phyloP scores from a whole-genome alignment of 225 moss, liverwort and hornwort genomes.

The Polytrichum commune region DNA sequence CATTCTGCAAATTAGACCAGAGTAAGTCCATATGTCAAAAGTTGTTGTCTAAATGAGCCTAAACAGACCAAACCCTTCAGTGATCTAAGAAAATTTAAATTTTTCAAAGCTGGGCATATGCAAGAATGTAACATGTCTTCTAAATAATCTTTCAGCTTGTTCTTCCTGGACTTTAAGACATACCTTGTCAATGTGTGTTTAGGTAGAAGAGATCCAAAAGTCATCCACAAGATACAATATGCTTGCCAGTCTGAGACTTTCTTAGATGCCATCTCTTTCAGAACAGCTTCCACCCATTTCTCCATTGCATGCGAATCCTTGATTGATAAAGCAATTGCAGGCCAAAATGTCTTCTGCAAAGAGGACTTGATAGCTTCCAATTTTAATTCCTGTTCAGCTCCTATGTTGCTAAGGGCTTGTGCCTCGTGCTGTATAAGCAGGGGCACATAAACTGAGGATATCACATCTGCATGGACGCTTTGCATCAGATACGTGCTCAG shows the following conservation, averaged over 20 bases:
- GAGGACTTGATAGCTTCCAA: slow-evolving; percentile 29
- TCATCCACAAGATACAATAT: slow-evolving; percentile 56
- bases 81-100: too few species aligned
- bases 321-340: slow-evolving; percentile 44
- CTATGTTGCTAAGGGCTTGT: slow-evolving; percentile 23
- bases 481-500: slow-evolving; percentile 19
- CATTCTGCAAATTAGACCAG: slow-evolving; percentile 47
- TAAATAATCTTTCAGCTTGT: neutral
- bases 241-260: slow-evolving; percentile 61
- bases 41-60: neutral
- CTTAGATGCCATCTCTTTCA: slow-evolving; percentile 61
- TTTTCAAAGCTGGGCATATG: too few species aligned
- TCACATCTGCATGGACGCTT: slow-evolving; percentile 44
- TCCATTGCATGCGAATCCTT: slow-evolving; percentile 89
- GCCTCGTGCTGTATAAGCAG: slow-evolving; percentile 41
- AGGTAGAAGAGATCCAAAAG: slow-evolving; percentile 58
- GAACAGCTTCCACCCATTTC: slow-evolving; percentile 69
- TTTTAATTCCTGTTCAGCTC: slow-evolving; percentile 27
- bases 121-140: neutral
- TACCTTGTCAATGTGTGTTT: slow-evolving; percentile 73
- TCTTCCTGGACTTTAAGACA: neutral
- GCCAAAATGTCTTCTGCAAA: slow-evolving; percentile 63
- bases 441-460: slow-evolving; percentile 60
- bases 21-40: neutral
- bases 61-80: slow-evolving; percentile 9